Conservation (phyloP, 345 rosid species). For the Acer saccharum region DNA sequence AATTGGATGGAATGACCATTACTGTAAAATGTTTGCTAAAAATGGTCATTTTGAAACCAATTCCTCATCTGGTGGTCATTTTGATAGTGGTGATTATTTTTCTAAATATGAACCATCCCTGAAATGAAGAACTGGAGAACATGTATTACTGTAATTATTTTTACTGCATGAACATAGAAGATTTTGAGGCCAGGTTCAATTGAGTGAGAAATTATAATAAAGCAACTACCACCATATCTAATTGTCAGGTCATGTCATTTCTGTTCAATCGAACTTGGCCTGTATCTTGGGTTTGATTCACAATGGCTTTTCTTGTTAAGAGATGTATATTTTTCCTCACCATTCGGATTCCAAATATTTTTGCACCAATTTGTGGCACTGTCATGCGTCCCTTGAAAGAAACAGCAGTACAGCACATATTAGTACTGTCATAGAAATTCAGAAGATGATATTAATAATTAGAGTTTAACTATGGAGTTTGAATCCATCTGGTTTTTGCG, state of each 20-base stretch:
- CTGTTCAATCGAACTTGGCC: conserved; percentile 23
- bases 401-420: too few relatives aligned
- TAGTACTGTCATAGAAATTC: not conserved
- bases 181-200: conserved; percentile 13
- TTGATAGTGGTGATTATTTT: too few relatives aligned
- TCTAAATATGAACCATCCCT: not conserved
- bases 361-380: not conserved
- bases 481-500: too few relatives aligned
- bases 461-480: too few relatives aligned
- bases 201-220: not conserved
- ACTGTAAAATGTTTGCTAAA: too few relatives aligned
- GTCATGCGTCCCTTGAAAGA: not conserved
- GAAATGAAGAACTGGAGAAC: not conserved
- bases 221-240: not conserved
- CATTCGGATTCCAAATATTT: not conserved
- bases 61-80: too few relatives aligned
- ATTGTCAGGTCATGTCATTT: conserved; percentile 12
- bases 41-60: too few relatives aligned
- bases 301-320: not conserved
- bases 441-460: not conserved
- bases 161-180: conserved; percentile 18
- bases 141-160: not conserved
- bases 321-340: not conserved
- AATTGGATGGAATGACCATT: too few relatives aligned
- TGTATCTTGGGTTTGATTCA: conserved; percentile 22